Evolutionary conservation across 768 basidiomycete genomes (phyloP), one percentile per base, ranked within the genome.

Genomic region (Termitomyces sp.): DNA sequence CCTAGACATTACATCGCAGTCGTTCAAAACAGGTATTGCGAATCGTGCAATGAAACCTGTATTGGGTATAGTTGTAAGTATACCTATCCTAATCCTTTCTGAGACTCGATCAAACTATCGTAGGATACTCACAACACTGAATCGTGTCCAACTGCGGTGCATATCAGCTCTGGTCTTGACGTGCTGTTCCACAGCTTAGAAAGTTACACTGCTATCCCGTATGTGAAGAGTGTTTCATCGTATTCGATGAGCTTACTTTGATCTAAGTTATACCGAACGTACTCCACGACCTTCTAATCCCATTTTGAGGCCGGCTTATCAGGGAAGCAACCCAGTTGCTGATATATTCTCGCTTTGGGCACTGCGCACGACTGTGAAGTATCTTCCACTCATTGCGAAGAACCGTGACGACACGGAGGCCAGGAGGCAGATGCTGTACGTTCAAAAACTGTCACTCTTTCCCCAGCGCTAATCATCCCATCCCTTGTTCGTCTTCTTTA

Each of bases 311-410:
- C 96, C 96, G 28, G 89, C 93, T 4, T 97, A 96, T 66, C 94
- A 96, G 71, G 94, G 93, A 58, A 88, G 89, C 68, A 96, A 96
- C 67, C 92, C 91, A 5, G 89, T 98, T 49, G 93, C 94, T 2
- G 96, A 98, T 67, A 91, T 98, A 48, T 98, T 98, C 75, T 92
- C 92, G 18, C 76, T 88, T 56, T 98, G 96, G 95, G 95, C 96
- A 2, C 76, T 98, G 58, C 82, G 85, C 65, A 89, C 92, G 14
- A 91, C 94, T 0, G 88, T 98, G 45, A 84, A 92, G 69, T 87
- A 92, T 66, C 82, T 98, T 20, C 96, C 95, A 14, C 83, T 90
- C 24, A 84, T 98, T 44, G 87, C 91, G 1, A 89, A 85, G 67
- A 82, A 96, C 67, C 79, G 72, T 14, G 81, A 85, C 48, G 92